Evolutionary conservation across 768 basidiomycete genomes (phyloP).

Genomic region (Suillus sp.): DNA sequence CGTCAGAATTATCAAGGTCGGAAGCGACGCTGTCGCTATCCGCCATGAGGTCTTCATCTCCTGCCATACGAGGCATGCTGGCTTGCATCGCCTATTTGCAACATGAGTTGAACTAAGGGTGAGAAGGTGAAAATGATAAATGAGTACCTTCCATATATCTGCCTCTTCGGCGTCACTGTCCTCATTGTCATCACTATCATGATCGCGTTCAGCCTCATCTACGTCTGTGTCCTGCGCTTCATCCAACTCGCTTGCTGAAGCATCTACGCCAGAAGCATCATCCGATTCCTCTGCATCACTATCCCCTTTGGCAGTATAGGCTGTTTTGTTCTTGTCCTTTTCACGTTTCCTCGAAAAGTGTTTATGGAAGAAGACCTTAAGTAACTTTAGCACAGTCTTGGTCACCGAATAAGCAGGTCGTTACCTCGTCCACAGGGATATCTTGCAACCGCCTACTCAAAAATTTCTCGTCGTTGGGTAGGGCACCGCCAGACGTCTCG

Average conservation of each 20-base stretch:
- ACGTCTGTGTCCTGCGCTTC: slow-evolving; percentile 35
- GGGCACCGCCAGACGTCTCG: slow-evolving; percentile 45
- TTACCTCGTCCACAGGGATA: slow-evolving; percentile 86
- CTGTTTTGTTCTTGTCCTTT: slow-evolving; percentile 49
- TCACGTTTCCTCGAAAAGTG: slow-evolving; percentile 79
- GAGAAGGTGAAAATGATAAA: slow-evolving; percentile 5
- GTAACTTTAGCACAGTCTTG: slow-evolving; percentile 5
- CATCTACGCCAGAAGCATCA: slow-evolving; percentile 36
- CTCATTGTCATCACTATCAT: slow-evolving; percentile 17
- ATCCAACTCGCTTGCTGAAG: slow-evolving; percentile 24
- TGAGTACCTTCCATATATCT: slow-evolving; percentile 87
- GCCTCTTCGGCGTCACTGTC: slow-evolving; percentile 48
- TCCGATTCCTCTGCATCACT: slow-evolving; percentile 25
- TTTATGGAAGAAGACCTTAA: slow-evolving; percentile 86
- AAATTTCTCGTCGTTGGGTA: slow-evolving; percentile 78
- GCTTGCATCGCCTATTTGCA: slow-evolving; percentile 78
- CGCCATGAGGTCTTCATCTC: slow-evolving; percentile 48
- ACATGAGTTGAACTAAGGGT: not conserved
- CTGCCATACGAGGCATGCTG: slow-evolving; percentile 67
- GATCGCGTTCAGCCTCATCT: slow-evolving; percentile 26
- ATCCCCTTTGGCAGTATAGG: slow-evolving; percentile 40
- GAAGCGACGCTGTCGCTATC: slow-evolving; percentile 37
- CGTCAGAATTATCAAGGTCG: slow-evolving; percentile 33
- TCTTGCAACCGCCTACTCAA: slow-evolving; percentile 68
- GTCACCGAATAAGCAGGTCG: slow-evolving; percentile 14